These are phyloP conservation scores for Beauveria brongniartii DNA, from an alignment of 2,329 filamentous ascomycete species.

Conservation along the genomic window DNA sequence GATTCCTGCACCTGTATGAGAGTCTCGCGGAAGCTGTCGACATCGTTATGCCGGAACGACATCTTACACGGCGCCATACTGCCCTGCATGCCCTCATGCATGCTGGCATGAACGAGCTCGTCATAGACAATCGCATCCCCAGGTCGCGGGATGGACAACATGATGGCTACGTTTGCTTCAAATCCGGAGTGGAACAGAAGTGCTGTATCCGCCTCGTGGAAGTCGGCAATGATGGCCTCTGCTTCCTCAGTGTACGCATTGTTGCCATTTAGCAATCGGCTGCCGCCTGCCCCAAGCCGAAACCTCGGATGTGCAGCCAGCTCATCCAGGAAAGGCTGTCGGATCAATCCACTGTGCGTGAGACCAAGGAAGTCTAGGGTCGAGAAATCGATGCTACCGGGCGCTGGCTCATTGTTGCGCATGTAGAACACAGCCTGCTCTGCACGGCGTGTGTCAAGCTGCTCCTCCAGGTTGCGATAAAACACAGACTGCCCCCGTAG, in stretches of 20 bases:
- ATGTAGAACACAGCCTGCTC: background rate
- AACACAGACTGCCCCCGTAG: constrained; percentile 5
- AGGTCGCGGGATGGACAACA: background rate
- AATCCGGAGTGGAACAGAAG: constrained; percentile 3
- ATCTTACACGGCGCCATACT: background rate
- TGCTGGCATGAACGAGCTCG: constrained; percentile 6
- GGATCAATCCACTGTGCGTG: background rate
- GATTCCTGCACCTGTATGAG: constrained; percentile 21
- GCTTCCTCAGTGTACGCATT: background rate
- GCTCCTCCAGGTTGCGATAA: constrained; percentile 3
- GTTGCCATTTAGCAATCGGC: background rate
- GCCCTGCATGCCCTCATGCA: constrained; percentile 1
- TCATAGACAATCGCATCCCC: constrained; percentile 7
- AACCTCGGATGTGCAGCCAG: background rate
- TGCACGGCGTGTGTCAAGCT: background rate
- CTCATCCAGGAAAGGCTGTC: background rate
- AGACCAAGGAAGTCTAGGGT: background rate
- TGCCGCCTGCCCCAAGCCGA: background rate
- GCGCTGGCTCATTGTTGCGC: background rate
- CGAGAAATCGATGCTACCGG: background rate
- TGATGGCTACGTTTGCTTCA: constrained; percentile 1
- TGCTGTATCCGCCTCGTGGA: constrained; percentile 1
- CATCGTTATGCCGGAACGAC: constrained; percentile 8
- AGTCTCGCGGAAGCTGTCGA: constrained; percentile 31
- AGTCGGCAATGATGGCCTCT: background rate